phyloP scores from a whole-genome alignment of 2,329 filamentous ascomycete genomes.

The Phialophora chinensis region DNA sequence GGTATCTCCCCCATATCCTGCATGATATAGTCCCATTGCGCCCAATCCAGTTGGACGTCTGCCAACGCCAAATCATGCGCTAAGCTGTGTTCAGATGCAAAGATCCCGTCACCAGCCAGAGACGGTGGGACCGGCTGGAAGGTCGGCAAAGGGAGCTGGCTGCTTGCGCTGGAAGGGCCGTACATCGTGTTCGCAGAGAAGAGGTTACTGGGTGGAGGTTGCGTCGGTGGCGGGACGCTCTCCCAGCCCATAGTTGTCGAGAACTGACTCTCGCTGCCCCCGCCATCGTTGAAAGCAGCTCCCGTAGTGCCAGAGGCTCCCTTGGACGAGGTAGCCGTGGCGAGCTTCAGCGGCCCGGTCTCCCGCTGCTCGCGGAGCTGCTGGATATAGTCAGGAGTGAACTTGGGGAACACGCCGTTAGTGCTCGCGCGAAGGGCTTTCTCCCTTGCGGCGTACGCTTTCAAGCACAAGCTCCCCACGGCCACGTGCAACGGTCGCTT shows the following conservation, averaged over 20 bases:
- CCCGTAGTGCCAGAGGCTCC: neutral
- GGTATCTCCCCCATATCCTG: conserved; percentile 25
- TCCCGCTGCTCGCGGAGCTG: conserved; percentile 35
- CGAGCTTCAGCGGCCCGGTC: conserved; percentile 6
- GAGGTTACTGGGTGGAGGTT: neutral
- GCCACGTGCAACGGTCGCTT: conserved; percentile 52
- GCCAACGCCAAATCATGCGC: conserved; percentile 31
- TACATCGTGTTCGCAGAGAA: neutral
- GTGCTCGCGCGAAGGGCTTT: conserved; percentile 29
- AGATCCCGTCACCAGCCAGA: conserved; percentile 21
- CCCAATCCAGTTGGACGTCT: conserved; percentile 38
- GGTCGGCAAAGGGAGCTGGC: conserved; percentile 23
- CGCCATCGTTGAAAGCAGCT: neutral
- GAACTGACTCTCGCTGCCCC: neutral
- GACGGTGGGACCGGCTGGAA: conserved; percentile 18
- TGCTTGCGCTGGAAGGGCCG: neutral
- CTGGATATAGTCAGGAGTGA: conserved; percentile 35
- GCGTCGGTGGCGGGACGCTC: neutral
- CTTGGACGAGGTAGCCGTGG: neutral
- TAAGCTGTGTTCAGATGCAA: conserved; percentile 29
- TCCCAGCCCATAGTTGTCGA: neutral
- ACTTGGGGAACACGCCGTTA: conserved; percentile 32
- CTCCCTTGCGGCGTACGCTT: conserved; percentile 50
- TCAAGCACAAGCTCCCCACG: conserved; percentile 51
- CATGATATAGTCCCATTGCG: conserved; percentile 38